phyloP scores from a whole-genome alignment of 2,329 filamentous ascomycete species.

The Diaporthe ampelina region DNA sequence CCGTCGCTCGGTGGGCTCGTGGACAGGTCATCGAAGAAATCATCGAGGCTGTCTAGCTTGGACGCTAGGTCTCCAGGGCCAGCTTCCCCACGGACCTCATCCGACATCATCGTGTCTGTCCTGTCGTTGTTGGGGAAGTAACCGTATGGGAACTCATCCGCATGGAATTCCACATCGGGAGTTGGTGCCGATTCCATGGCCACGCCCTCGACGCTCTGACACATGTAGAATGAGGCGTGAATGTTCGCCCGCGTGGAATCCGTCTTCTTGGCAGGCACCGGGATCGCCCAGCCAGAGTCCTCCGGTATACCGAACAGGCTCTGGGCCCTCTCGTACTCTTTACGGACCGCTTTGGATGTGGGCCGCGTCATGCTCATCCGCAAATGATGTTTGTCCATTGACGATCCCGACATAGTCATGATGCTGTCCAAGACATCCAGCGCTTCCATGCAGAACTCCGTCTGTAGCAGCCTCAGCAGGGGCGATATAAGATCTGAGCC shows the following conservation, averaged over 20 bases:
- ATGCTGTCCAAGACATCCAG: conserved; percentile 93
- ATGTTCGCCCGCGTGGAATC: conserved; percentile 90
- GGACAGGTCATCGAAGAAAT: conserved; percentile 82
- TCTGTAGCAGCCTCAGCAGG: conserved; percentile 88
- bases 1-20: conserved; percentile 73
- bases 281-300: conserved; percentile 95
- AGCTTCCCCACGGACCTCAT: conserved; percentile 79
- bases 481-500: conserved; percentile 97
- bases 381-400: conserved; percentile 93
- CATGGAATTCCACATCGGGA: conserved; percentile 91
- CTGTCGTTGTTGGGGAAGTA: conserved; percentile 81
- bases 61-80: conserved; percentile 87
- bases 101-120: conserved; percentile 93
- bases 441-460: conserved; percentile 93
- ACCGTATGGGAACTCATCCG: conserved; percentile 87
- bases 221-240: conserved; percentile 96
- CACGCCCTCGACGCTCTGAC: conserved; percentile 76
- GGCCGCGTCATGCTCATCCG: conserved; percentile 98
- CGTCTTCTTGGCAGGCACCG: conserved; percentile 90
- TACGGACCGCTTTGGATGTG: conserved; percentile 86
- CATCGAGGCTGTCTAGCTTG: conserved; percentile 83
- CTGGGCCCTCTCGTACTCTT: conserved; percentile 94
- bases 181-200: conserved; percentile 75
- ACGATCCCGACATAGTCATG: conserved; percentile 91
- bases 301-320: conserved; percentile 98